These are phyloP conservation scores for Geranium rotundifolium DNA, from an alignment of 345 rosid species.

Conservation along the genomic window DNA sequence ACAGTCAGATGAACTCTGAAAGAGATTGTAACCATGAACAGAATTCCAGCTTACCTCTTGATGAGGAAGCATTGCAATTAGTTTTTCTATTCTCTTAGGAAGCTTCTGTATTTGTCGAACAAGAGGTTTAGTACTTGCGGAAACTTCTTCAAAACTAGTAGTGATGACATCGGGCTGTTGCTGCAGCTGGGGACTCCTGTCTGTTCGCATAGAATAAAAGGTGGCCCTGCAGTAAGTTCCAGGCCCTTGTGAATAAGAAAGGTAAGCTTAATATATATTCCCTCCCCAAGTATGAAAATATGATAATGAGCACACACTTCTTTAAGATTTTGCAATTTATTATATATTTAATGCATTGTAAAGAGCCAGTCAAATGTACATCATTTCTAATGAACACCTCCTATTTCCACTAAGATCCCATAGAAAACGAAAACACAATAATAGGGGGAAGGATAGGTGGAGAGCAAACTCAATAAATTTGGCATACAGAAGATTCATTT, in stretches of 20 bases:
- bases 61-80: constrained; percentile 71
- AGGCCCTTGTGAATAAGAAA: constrained; percentile 5
- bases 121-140: constrained; percentile 60
- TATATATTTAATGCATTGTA: background rate
- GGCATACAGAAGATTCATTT: background rate
- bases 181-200: constrained; percentile 48
- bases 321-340: no score
- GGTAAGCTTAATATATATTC: background rate
- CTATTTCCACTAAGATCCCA: background rate
- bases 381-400: background rate
- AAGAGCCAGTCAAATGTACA: background rate
- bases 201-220: constrained; percentile 56
- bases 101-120: constrained; percentile 51
- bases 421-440: no score
- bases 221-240: constrained; percentile 41
- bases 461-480: background rate
- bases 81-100: constrained; percentile 53
- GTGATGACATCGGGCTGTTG: constrained; percentile 58
- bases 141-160: constrained; percentile 68
- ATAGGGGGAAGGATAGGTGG: background rate
- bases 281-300: background rate
- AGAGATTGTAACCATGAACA: constrained; percentile 4
- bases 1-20: no score
- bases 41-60: constrained; percentile 55
- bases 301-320: background rate